Conservation (phyloP, 2,329 filamentous ascomycete genomes). For the Pochonia chlamydosporia region DNA sequence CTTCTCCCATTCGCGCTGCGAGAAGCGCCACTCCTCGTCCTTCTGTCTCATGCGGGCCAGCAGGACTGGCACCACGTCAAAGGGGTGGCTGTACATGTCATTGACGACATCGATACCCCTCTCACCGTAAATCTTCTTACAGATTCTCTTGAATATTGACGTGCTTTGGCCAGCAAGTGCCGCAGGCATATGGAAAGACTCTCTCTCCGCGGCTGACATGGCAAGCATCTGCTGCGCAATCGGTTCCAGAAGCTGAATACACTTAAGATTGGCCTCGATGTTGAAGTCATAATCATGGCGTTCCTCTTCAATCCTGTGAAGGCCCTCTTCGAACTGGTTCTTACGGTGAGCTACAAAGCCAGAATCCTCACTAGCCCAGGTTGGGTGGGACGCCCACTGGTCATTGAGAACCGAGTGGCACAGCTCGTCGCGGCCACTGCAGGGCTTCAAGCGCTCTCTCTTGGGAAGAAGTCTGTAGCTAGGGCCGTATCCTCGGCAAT, state of each 20-base stretch:
- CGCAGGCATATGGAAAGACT: slow-evolving; percentile 70
- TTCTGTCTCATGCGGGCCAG: slow-evolving; percentile 90
- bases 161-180: slow-evolving; percentile 89
- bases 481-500: slow-evolving; percentile 90
- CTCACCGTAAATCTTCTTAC: slow-evolving; percentile 96
- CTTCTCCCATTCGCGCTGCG: slow-evolving; percentile 96
- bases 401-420: slow-evolving; percentile 93
- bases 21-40: slow-evolving; percentile 95
- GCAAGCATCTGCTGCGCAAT: slow-evolving; percentile 85
- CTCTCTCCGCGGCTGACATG: slow-evolving; percentile 67
- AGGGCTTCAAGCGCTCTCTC: slow-evolving; percentile 82
- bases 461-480: slow-evolving; percentile 92
- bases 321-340: slow-evolving; percentile 88
- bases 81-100: slow-evolving; percentile 79
- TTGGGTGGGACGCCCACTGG: slow-evolving; percentile 97
- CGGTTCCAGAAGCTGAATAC: slow-evolving; percentile 91
- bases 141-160: slow-evolving; percentile 92
- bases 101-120: slow-evolving; percentile 79
- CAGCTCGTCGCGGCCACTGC: slow-evolving; percentile 90
- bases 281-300: slow-evolving; percentile 98
- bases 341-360: slow-evolving; percentile 97
- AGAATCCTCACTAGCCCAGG: slow-evolving; percentile 96
- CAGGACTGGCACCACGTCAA: slow-evolving; percentile 81
- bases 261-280: slow-evolving; percentile 90
- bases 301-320: slow-evolving; percentile 96